phyloP scores from a whole-genome alignment of 2,329 filamentous ascomycete species.

The Gnomoniopsis sp. region DNA sequence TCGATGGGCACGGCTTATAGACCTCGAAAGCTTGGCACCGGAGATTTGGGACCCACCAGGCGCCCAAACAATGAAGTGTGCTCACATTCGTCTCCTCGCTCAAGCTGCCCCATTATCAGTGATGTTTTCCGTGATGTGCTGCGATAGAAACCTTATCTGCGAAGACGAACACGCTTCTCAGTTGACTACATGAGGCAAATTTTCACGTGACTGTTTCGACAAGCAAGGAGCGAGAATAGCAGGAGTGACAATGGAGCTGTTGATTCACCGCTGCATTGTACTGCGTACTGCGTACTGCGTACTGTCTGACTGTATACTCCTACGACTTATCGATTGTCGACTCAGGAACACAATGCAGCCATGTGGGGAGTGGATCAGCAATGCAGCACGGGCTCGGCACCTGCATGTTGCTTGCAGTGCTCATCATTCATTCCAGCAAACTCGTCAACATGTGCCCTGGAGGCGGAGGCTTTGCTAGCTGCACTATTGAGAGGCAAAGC shows the following conservation, averaged over 20 bases:
- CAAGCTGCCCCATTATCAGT: too few species aligned
- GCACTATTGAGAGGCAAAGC: conserved; percentile 6
- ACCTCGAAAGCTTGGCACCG: conserved; percentile 8
- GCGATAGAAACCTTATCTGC: too few species aligned
- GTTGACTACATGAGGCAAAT: too few species aligned
- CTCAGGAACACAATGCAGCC: not conserved
- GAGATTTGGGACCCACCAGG: conserved; percentile 3
- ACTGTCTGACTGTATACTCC: too few species aligned
- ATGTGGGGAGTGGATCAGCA: not conserved
- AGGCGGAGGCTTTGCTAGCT: not conserved
- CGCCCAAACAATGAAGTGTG: not conserved
- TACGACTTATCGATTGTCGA: not conserved
- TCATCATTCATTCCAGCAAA: not conserved
- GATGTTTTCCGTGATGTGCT: too few species aligned
- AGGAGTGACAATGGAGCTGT: too few species aligned
- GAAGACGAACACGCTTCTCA: too few species aligned
- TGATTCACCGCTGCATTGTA: too few species aligned
- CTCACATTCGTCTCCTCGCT: not conserved
- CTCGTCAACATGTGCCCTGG: not conserved
- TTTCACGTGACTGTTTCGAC: too few species aligned
- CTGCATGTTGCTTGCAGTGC: too few species aligned
- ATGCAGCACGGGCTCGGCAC: not conserved
- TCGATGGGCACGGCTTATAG: not conserved
- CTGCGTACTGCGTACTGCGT: too few species aligned
- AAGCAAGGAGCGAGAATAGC: too few species aligned